Evolutionary conservation across 495 filamentous ascomycete genomes (phyloP).

Genomic region (Neurospora discreta): DNA sequence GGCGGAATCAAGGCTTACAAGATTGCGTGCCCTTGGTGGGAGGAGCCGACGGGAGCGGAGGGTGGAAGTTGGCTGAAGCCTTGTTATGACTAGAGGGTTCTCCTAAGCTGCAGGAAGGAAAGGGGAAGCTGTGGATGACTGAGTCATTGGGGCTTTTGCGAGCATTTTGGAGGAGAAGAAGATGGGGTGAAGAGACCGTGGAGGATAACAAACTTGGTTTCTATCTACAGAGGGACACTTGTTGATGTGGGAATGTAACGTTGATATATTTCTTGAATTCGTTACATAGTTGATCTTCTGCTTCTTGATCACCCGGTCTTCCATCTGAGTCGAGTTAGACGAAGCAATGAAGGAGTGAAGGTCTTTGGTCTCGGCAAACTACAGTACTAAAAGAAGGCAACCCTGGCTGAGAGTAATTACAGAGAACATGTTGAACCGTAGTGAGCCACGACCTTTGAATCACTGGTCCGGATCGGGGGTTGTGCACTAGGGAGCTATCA

Average conservation of each 20-base stretch:
- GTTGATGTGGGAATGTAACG: not conserved
- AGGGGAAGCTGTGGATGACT: not conserved
- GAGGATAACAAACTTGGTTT: not conserved
- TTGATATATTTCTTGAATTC: not conserved
- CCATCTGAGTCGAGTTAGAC: too few species aligned
- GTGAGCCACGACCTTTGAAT: too few species aligned
- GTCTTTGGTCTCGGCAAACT: too few species aligned
- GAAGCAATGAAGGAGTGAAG: too few species aligned
- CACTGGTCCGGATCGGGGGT: too few species aligned
- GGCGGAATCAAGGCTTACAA: conserved; percentile 6
- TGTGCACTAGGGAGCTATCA: too few species aligned
- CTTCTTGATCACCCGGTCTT: too few species aligned
- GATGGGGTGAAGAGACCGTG: not conserved
- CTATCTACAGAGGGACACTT: not conserved
- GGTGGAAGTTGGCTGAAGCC: not conserved
- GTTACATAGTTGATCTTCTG: too few species aligned
- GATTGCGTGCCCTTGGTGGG: conserved; percentile 6
- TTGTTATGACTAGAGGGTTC: not conserved
- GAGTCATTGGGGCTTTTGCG: not conserved
- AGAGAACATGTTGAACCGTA: too few species aligned
- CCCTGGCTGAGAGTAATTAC: too few species aligned
- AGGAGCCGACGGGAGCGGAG: not conserved
- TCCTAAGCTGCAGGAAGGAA: not conserved
- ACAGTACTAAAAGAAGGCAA: too few species aligned
- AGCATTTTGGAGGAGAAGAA: not conserved